Conservation (phyloP, 148 eudicot species). For the Suaeda aralocaspica region DNA sequence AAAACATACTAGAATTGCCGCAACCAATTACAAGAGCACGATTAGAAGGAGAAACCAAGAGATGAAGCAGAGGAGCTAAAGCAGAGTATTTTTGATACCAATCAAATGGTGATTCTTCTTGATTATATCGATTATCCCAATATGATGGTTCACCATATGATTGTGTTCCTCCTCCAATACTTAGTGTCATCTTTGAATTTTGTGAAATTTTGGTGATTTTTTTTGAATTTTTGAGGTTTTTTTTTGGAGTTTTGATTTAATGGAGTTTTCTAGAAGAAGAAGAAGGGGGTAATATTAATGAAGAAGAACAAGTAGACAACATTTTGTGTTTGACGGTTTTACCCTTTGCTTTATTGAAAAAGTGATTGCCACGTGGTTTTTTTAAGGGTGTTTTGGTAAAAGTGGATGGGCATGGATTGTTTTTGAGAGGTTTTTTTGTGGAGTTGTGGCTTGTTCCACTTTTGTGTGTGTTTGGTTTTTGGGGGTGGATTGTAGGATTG, state of each 20-base stretch:
- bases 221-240: background rate
- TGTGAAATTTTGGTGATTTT: background rate
- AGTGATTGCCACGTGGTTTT: background rate
- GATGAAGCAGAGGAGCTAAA: conserved; percentile 54
- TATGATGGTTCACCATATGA: conserved; percentile 79
- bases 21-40: conserved; percentile 64
- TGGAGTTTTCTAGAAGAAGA: background rate
- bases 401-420: too few relatives aligned
- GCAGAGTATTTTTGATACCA: conserved; percentile 86
- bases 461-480: background rate
- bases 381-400: background rate
- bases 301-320: too few relatives aligned
- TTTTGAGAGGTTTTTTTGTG: too few relatives aligned
- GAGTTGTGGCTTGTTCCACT: background rate
- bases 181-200: conserved; percentile 12
- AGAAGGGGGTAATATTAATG: too few relatives aligned
- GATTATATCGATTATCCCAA: conserved; percentile 69
- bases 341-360: background rate
- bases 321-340: too few relatives aligned
- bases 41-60: conserved; percentile 43
- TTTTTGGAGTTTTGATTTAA: too few relatives aligned
- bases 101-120: conserved; percentile 57
- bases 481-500: too few relatives aligned
- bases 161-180: conserved; percentile 29
- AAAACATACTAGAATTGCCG: conserved; percentile 62